A percentile compares a stretch with the other conserved stretches of the same genome.
Evolutionary conservation across 176 grass and related monocot species (phyloP).

Genomic region (Paspalum notatum): DNA sequence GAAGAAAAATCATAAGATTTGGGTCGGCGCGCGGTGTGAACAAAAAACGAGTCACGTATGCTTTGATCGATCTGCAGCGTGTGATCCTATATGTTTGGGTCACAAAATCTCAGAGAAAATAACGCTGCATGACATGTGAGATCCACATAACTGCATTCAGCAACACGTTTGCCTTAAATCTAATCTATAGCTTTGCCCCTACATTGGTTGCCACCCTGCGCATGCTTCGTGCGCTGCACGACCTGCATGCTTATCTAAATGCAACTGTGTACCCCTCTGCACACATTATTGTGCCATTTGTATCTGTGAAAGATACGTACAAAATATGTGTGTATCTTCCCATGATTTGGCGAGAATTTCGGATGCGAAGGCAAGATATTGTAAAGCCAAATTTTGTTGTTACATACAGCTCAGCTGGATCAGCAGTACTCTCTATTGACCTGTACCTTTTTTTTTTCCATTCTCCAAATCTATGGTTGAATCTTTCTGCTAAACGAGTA

Average conservation of each 20-base stretch:
- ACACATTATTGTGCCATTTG: background rate
- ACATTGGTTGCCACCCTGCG: background rate
- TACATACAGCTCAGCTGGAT: slow-evolving; percentile 37
- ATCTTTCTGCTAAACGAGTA: background rate
- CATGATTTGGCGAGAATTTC: background rate
- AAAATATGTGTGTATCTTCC: slow-evolving; percentile 38
- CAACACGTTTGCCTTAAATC: slow-evolving; percentile 1
- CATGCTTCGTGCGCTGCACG: slow-evolving; percentile 11
- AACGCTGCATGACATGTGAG: background rate
- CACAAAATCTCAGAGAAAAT: slow-evolving; percentile 21
- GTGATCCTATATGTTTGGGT: slow-evolving; percentile 11
- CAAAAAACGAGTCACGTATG: background rate
- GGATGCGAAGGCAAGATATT: background rate
- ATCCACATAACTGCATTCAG: slow-evolving; percentile 12
- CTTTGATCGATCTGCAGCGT: background rate
- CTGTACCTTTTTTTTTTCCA: background rate
- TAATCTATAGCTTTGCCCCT: slow-evolving; percentile 12
- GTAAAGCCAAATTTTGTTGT: slow-evolving; percentile 36
- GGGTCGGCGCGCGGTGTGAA: background rate
- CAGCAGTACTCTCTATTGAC: slow-evolving; percentile 12
- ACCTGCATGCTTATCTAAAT: background rate
- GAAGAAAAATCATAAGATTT: too few relatives aligned
- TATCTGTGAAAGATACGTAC: slow-evolving; percentile 17
- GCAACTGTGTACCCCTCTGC: background rate
- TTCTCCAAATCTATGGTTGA: slow-evolving; percentile 3